Conservation (phyloP, 1,284 basidiomycete genomes). For the Chiua sp. region DNA sequence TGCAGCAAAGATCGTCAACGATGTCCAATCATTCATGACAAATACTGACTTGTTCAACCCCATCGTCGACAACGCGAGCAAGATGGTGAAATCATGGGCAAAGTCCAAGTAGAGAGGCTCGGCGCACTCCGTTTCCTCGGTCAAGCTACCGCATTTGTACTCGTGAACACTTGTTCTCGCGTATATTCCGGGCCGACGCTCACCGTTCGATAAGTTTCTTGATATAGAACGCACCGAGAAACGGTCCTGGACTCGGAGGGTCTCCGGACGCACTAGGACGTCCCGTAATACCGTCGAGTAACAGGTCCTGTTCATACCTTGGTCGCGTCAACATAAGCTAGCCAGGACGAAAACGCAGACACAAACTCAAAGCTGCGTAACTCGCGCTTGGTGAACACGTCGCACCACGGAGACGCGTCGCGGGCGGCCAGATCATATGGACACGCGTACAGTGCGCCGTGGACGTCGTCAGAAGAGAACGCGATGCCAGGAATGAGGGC, state of each 20-base stretch:
- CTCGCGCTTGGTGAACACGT: conserved; percentile 43
- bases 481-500: conserved; percentile 35
- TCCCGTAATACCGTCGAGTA: conserved; percentile 48
- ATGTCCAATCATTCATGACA: too few relatives aligned
- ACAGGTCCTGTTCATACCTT: conserved; percentile 48
- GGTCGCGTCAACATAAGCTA: neutral
- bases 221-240: conserved; percentile 48
- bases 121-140: conserved; percentile 40
- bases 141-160: conserved; percentile 34
- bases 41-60: conserved; percentile 44
- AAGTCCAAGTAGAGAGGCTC: conserved; percentile 50
- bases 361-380: conserved; percentile 48
- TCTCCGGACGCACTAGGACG: conserved; percentile 41
- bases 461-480: conserved; percentile 39
- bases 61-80: conserved; percentile 48
- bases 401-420: conserved; percentile 47
- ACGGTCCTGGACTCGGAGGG: conserved; percentile 38
- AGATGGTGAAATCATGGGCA: conserved; percentile 53
- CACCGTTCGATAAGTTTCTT: conserved; percentile 50
- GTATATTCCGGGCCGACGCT: neutral
- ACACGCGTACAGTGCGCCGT: conserved; percentile 52
- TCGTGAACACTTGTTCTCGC: neutral
- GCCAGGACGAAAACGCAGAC: too few relatives aligned
- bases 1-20: conserved; percentile 11
- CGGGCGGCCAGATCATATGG: conserved; percentile 50